These are phyloP conservation scores for Acer negundo DNA, from an alignment of 345 rosid species.

Conservation along the genomic window DNA sequence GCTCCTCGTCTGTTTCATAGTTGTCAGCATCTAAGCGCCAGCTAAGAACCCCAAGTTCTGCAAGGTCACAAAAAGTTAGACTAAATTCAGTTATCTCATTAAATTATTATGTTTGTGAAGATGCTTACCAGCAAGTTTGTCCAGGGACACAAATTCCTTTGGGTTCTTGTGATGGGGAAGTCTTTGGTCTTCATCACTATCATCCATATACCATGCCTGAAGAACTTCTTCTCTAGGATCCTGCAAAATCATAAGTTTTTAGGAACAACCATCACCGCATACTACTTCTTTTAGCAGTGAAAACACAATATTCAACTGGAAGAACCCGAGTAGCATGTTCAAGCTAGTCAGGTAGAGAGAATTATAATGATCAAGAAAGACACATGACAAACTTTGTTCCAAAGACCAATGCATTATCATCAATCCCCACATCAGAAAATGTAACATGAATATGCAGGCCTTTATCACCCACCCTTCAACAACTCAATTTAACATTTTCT, in stretches of 20 bases:
- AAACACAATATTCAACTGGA: not conserved
- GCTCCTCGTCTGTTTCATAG: slow-evolving; percentile 80
- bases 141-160: slow-evolving; percentile 71
- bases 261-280: not conserved
- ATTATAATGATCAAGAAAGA: not conserved
- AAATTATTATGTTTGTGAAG: not conserved
- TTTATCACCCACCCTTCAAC: not conserved
- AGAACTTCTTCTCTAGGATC: slow-evolving; percentile 74
- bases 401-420: not conserved
- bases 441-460: not conserved
- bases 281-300: not conserved
- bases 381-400: not conserved
- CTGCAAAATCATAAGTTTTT: slow-evolving; percentile 25
- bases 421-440: not conserved
- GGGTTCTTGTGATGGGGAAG: slow-evolving; percentile 91
- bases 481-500: slow-evolving; percentile 3
- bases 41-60: slow-evolving; percentile 89
- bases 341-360: not conserved
- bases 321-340: not conserved
- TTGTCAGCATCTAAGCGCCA: slow-evolving; percentile 92
- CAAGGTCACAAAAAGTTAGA: slow-evolving; percentile 18
- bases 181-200: slow-evolving; percentile 80
- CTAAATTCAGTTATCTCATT: slow-evolving; percentile 7
- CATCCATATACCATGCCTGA: slow-evolving; percentile 96
- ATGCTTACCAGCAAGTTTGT: slow-evolving; percentile 65